Evolutionary conservation across 2,329 filamentous ascomycete genomes (phyloP), one percentile per base, ranked within the genome.

Genomic region (Akanthomyces dipterigenus): DNA sequence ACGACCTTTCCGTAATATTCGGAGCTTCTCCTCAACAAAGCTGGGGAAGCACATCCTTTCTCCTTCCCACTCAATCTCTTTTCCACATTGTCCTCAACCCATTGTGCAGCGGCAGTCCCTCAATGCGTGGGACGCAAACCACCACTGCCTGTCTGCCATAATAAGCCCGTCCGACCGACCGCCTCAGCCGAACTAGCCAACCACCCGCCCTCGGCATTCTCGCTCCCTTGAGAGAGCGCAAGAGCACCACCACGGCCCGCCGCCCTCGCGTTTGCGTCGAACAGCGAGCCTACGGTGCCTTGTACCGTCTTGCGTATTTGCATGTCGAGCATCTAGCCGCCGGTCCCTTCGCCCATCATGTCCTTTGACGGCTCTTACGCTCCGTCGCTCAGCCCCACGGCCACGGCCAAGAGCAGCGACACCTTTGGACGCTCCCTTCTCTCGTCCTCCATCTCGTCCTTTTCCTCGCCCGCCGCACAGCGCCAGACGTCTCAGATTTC

Each of bases 401-500:
- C 67, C 61, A 75, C 72, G 51, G 65, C 69, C 31, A 68, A 67
- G 61, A 68, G 69, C 63, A 66, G 65, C 63, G 70, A 71, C 68
- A 80, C 75, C 67, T 80, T 81, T 70, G 73, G 77, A 68, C 83
- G 86, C 59, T 75, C 75, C 62, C 70, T 78, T 51, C 76, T 85
- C 61, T 84, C 87, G 46, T 84, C 85, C 61, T 90, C 90, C 64
- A 84, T 90, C 67, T 85, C 88, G 59, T 89, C 87, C 62, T 79
- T 91, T 54, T 83, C 85, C 31, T 85, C 85, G 55, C 83, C 88
- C 55, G 77, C 79, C 31, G 77, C 82, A 26, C 76, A 82, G 46
- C 86, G 87, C 58, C 84, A 86, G 59, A 81, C 87, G 49, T 88
- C 85, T 54, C 85, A 90, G 69, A 89, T 96, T 70, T 95, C 93